Percentiles rank a stretch among this genome's conserved stretches.
Evolutionary conservation across 2,329 filamentous ascomycete genomes (phyloP).

Genomic region (Aspergillus fischeri): DNA sequence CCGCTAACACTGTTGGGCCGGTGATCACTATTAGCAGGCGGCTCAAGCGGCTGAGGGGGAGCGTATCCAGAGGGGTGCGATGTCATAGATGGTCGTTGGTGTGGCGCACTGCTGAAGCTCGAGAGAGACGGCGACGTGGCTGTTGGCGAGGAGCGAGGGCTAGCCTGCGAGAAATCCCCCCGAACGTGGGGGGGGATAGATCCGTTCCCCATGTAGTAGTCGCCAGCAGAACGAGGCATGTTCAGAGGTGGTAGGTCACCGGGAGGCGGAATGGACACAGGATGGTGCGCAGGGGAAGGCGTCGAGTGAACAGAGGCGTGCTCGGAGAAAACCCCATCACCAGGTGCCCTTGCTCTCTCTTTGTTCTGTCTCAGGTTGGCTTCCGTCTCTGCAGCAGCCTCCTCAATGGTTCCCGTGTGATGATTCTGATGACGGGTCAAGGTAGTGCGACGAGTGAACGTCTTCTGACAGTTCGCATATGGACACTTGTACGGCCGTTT

Average conservation of each 20-base stretch:
- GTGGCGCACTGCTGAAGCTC: constrained; percentile 51
- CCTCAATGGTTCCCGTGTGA: constrained; percentile 91
- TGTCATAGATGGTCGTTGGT: constrained; percentile 60
- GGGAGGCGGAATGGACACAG: constrained; percentile 69
- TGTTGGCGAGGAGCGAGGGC: constrained; percentile 61
- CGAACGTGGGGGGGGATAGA: constrained; percentile 80
- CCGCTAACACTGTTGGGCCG: constrained; percentile 70
- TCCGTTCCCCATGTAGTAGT: constrained; percentile 76
- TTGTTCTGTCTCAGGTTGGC: constrained; percentile 67
- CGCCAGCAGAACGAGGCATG: constrained; percentile 64
- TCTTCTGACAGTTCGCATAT: constrained; percentile 96
- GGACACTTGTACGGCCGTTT: constrained; percentile 97
- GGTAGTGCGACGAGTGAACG: constrained; percentile 92
- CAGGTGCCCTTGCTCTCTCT: constrained; percentile 32
- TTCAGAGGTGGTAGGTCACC: constrained; percentile 68
- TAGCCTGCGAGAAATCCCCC: constrained; percentile 65
- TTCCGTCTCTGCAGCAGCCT: constrained; percentile 83
- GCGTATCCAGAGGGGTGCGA: constrained; percentile 81
- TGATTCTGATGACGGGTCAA: constrained; percentile 94
- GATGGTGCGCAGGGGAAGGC: constrained; percentile 76
- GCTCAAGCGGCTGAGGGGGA: constrained; percentile 80
- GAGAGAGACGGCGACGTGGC: constrained; percentile 62
- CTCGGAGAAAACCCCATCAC: constrained; percentile 42
- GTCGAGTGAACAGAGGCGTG: constrained; percentile 54
- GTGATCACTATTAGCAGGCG: constrained; percentile 72